These are phyloP conservation scores for Ophiosphaerella narmari DNA, from an alignment of 2,329 filamentous ascomycete species.

Conservation along the genomic window DNA sequence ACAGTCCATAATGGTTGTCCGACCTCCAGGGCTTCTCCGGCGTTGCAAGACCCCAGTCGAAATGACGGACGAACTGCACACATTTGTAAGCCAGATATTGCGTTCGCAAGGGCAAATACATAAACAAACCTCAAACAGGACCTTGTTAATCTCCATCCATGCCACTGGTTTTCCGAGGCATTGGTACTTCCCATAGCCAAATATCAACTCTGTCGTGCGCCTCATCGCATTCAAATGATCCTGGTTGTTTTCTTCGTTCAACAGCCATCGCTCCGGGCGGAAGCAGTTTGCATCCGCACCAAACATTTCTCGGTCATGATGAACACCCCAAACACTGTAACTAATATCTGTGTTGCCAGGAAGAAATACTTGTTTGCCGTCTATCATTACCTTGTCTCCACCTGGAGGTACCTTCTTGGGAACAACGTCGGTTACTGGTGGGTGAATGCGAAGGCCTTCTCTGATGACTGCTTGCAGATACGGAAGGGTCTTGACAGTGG, in stretches of 20 bases:
- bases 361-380: conserved; percentile 24
- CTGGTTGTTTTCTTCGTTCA: conserved; percentile 14
- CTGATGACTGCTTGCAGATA: conserved; percentile 55
- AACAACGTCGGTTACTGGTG: conserved; percentile 35
- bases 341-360: conserved; percentile 35
- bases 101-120: background rate
- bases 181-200: conserved; percentile 38
- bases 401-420: conserved; percentile 30
- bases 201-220: conserved; percentile 34
- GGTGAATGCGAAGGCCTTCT: conserved; percentile 50
- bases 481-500: conserved; percentile 42
- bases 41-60: conserved; percentile 26
- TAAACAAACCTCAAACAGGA: conserved; percentile 48
- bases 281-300: conserved; percentile 50
- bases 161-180: conserved; percentile 40
- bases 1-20: conserved; percentile 24
- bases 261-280: conserved; percentile 55
- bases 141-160: conserved; percentile 41
- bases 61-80: conserved; percentile 22
- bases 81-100: background rate
- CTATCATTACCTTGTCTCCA: conserved; percentile 30
- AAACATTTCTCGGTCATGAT: conserved; percentile 29
- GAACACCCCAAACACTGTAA: conserved; percentile 27
- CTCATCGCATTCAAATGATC: conserved; percentile 26
- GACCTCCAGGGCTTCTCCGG: conserved; percentile 28